Base-by-base conservation (phyloP, 495 filamentous ascomycete genomes). In the Xylaria telfairii region DNA sequence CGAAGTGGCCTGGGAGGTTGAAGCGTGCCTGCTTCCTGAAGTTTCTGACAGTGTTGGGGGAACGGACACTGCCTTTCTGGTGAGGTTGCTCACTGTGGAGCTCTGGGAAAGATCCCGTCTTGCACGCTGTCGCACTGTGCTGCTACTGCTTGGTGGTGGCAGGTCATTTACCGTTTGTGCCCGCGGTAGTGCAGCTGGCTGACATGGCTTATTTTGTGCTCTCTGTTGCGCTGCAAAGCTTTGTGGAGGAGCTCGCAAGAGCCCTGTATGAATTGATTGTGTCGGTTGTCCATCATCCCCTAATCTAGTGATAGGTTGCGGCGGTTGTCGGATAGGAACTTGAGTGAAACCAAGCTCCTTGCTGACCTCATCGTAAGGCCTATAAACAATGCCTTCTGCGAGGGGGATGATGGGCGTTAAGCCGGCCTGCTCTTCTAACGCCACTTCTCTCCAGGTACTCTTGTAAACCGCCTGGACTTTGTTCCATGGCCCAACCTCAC, bases 381-480 rank as follows among this genome's bases (percentile, higher is more conserved):
- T 80, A 76, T 95, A 95, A 13, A 95, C 90, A 66, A 90, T 85
- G 46, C 90, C 89, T 54, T 87, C 85, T 0, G 89, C 87, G 34
- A 95, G 79, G 4, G 92, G 92, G 54, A 95, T 89, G 4, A 87
- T 77, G 2, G 92, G 92, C 12, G 89, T 91, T 41, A 92, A 81
- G 10, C 90, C 90, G 56, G 88, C 87, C 46, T 90, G 86, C 75
- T 94, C 91, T 79, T 95, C 92, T 10, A 87, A 84, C 17, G 88
- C 83, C 76, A 91, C 89, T 73, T 94, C 91, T 71, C 84, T 81
- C 86, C 91, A 88, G 67, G 92, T 81, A 78, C 89, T 79, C 80
- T 87, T 84, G 86, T 90, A 68, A 65, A 83, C 73, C 69, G 76
- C 71, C 63, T 83, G 74, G 10, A 77, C 76, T 24, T 72, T 60